Evolutionary conservation across 176 grass and related monocot genomes (phyloP), one percentile per base, ranked within the genome.

Genomic region (Dendrocalamus sinicus): DNA sequence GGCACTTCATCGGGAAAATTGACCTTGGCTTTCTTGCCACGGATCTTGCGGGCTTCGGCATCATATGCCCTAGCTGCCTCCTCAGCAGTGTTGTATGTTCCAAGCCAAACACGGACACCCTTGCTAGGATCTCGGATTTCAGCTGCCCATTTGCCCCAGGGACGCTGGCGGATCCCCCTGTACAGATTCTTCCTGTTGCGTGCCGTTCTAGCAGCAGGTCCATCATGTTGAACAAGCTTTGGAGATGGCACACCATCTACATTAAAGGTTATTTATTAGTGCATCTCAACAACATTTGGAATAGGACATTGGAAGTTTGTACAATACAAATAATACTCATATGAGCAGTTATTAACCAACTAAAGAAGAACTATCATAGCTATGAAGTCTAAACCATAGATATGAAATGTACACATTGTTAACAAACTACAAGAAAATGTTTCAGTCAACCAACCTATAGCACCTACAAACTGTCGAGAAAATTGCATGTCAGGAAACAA

Each of bases 81-180:
- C 87, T 91, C 94, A n/a, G 92, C 75, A 5, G 94, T 97, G 65
- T 85, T 83, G 90, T 92, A 97, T 67, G 94, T 97, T 77, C 94
- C 94, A 61, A 97, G 94, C 94, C 94, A 97, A 61, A 97, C 94
- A 41, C 94, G 91, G 41, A 95, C 88, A 41, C 93, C 93, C 87
- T 95, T 95, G 79, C 81, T 89, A 83, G 92, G 92, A 52, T 94
- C 92, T 24, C 92, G 86, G 74, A 94, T 94, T 85, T 94, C 92
- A 89, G 92, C 92, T 54, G 92, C 92, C 92, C 92, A 94, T 88
- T 94, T 94, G 1, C 92, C 92, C 92, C 92, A 94, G 8, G 92
- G 92, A 23, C 92, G 92, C 77, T 78, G 87, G 69, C 94, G 84
- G 62, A 97, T 94, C 44, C 94, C 94, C 62, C 92, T 88, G 44